Conservation (phyloP, 176 grass and related monocot species). For the Carex myosuroides region DNA sequence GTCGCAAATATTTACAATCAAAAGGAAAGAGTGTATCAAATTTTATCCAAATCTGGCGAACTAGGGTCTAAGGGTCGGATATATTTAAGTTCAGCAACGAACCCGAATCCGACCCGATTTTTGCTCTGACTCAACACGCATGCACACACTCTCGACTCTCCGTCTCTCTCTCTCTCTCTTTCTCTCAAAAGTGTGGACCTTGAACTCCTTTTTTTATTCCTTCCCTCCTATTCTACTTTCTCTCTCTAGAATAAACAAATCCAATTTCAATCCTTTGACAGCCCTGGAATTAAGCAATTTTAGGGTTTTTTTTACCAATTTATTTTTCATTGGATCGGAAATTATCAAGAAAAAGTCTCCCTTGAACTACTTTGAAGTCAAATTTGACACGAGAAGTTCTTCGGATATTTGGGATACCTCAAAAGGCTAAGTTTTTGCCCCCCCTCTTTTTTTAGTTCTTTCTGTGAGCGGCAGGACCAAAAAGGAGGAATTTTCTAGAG, state of each 20-base stretch:
- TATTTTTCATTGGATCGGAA: neutral
- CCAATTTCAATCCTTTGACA: slow-evolving; percentile 15
- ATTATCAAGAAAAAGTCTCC: neutral
- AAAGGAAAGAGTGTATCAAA: neutral
- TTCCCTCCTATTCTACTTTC: slow-evolving; percentile 6
- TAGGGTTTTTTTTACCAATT: neutral
- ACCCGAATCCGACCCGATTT: neutral
- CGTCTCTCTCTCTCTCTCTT: neutral
- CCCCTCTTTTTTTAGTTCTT: slow-evolving; percentile 10
- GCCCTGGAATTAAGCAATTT: neutral
- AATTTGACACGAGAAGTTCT: slow-evolving; percentile 10
- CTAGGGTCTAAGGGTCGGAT: neutral
- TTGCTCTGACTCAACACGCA: neutral
- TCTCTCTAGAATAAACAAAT: slow-evolving; percentile 21
- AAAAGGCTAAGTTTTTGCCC: neutral
- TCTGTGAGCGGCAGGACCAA: neutral
- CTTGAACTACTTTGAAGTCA: neutral
- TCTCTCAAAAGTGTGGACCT: slow-evolving; percentile 4
- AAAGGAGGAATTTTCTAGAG: slow-evolving; percentile 1
- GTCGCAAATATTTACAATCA: no score
- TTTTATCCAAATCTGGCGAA: neutral
- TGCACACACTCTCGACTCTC: neutral
- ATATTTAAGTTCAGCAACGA: neutral
- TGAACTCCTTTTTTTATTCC: slow-evolving; percentile 10
- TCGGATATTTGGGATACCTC: neutral